Evolutionary conservation across 2,329 filamentous ascomycete genomes (phyloP).

Genomic region (Grosmannia huntii): DNA sequence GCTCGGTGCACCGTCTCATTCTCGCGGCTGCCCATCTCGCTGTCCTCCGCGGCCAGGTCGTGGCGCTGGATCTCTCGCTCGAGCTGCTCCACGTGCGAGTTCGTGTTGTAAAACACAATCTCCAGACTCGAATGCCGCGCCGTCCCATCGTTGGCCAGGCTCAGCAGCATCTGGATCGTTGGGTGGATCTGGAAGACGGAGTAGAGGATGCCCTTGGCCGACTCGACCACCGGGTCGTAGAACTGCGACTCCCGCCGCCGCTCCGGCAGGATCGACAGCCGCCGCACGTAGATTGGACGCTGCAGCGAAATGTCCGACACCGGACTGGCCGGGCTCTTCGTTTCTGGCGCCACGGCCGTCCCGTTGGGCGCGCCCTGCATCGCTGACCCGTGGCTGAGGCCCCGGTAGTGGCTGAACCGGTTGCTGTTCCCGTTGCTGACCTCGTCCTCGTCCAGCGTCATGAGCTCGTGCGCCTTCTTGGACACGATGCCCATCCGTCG

Average conservation of each 20-base stretch:
- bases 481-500: slow-evolving; percentile 53
- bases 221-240: slow-evolving; percentile 49
- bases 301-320: slow-evolving; percentile 40
- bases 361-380: slow-evolving; percentile 30
- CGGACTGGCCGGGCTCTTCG: slow-evolving; percentile 45
- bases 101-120: slow-evolving; percentile 55
- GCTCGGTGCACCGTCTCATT: slow-evolving; percentile 53
- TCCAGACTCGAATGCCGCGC: slow-evolving; percentile 51
- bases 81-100: slow-evolving; percentile 51
- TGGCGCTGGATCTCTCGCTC: slow-evolving; percentile 53
- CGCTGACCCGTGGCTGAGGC: slow-evolving; percentile 55
- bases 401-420: slow-evolving; percentile 53
- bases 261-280: slow-evolving; percentile 51
- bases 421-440: slow-evolving; percentile 28
- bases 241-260: slow-evolving; percentile 48
- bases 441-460: slow-evolving; percentile 49
- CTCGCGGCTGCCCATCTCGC: slow-evolving; percentile 36
- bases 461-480: slow-evolving; percentile 45
- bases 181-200: slow-evolving; percentile 57
- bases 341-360: slow-evolving; percentile 13
- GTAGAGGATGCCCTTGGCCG: slow-evolving; percentile 53
- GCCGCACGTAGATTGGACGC: slow-evolving; percentile 49
- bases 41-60: slow-evolving; percentile 37
- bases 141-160: slow-evolving; percentile 46
- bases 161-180: slow-evolving; percentile 53